A percentile compares a stretch with the other conserved stretches of the same genome.
phyloP scores from a whole-genome alignment of 257 asterid genomes.

The Petunia secreta region DNA sequence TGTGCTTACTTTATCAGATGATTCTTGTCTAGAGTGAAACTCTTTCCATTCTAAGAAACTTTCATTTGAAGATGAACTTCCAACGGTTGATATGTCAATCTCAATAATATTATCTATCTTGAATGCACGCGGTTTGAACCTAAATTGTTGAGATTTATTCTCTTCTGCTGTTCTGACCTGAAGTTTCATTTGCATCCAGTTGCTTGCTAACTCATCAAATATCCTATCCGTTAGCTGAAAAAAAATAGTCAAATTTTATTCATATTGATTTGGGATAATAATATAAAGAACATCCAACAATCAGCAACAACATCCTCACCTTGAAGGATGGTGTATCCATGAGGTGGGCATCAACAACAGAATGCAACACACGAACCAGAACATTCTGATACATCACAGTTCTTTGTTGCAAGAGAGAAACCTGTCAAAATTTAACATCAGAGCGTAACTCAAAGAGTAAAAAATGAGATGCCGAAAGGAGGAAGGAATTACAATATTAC shows the following conservation, averaged over 20 bases:
- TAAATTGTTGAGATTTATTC: constrained; percentile 55
- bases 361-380: constrained; percentile 58
- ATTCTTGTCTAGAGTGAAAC: constrained; percentile 58
- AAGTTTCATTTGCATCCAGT: constrained; percentile 70
- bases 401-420: constrained; percentile 53
- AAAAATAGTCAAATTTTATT: constrained; percentile 25
- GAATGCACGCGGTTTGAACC: constrained; percentile 76
- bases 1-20: constrained; percentile 54
- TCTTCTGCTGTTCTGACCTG: constrained; percentile 55
- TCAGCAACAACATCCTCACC: constrained; percentile 43
- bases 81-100: constrained; percentile 68
- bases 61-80: constrained; percentile 53
- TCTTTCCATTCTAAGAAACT: constrained; percentile 81
- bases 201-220: constrained; percentile 63
- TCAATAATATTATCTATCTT: constrained; percentile 73
- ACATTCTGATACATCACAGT: constrained; percentile 61
- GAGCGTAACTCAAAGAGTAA: not conserved
- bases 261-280: constrained; percentile 24
- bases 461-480: constrained; percentile 1
- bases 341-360: constrained; percentile 60
- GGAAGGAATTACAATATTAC: not conserved
- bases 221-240: constrained; percentile 65
- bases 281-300: constrained; percentile 25
- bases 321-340: constrained; percentile 58
- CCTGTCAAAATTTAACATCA: constrained; percentile 32